Evolutionary conservation across 73 alveolate genomes (phyloP), one percentile per base, ranked within the genome.

Genomic region (Paramecium sexaurelia): DNA sequence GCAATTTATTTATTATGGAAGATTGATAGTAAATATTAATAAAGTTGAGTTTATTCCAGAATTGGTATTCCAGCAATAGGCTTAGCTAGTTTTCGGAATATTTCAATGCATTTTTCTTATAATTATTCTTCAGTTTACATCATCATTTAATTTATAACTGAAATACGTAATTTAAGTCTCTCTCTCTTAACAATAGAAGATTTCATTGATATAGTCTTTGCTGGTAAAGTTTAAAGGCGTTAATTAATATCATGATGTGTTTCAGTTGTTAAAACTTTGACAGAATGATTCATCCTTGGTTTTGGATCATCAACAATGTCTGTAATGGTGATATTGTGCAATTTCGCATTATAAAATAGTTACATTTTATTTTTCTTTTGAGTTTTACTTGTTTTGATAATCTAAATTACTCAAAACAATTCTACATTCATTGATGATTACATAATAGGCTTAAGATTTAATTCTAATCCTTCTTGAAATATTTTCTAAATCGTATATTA

Each of bases 281-380:
- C 83, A 6, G 83, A 61, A 61, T 61, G 43, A 24, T 61, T 61
- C 83, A 61, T 61, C 3, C 83, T 24, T 9, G 83, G 6, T 61
- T 61, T 61, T 1, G 43, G 22, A 15, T 51, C 67, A 29, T 61
- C 83, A 3, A 2, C 47, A 61, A 61, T 61, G 11, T 61, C 83
- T 29, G 83, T 61, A 1, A 61, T 61, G 6, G 83, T 61, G 10
- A 61, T 61, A 8, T 61, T 61, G 26, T 32, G 83, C 26, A 61
- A 61, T 61, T 61, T 61, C 7, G 83, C 83, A 61, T 61, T 61
- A 61, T 61, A 61, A 32, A 61, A 61, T 61, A 61, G 83, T 24
- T 61, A 10, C 83, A 61, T 61, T 61, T 61, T 61, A 24, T 61
- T 61, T 27, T 26, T 26, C 83, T 61, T 61, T 26, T 61, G 67